phyloP scores from a whole-genome alignment of 2,329 filamentous ascomycete genomes.

The Aspergillus eucalypticola region DNA sequence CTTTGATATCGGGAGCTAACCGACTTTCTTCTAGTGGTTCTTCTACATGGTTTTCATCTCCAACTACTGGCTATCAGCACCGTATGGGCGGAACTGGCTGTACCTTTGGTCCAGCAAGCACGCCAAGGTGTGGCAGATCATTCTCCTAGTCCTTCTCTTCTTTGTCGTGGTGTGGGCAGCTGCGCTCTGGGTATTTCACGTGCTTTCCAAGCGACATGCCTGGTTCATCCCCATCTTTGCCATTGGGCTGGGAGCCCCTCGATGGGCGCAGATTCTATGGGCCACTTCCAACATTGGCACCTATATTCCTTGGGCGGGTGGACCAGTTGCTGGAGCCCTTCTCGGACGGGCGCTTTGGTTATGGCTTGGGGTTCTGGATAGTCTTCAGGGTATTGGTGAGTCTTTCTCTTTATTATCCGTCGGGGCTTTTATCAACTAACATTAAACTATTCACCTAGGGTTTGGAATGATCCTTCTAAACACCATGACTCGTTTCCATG shows the following conservation, averaged over 20 bases:
- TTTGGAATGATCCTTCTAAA: slow-evolving; percentile 68
- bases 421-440: background rate
- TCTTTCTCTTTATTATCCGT: background rate
- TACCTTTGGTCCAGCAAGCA: slow-evolving; percentile 60
- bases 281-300: slow-evolving; percentile 59
- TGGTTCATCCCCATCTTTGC: slow-evolving; percentile 69
- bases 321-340: slow-evolving; percentile 55
- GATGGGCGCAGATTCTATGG: slow-evolving; percentile 69
- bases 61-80: slow-evolving; percentile 66
- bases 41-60: slow-evolving; percentile 63
- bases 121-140: slow-evolving; percentile 57
- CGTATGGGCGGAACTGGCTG: slow-evolving; percentile 66
- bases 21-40: slow-evolving; percentile 53
- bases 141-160: slow-evolving; percentile 51
- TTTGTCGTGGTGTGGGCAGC: slow-evolving; percentile 58
- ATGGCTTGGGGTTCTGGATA: slow-evolving; percentile 66
- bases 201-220: slow-evolving; percentile 59
- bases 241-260: slow-evolving; percentile 62
- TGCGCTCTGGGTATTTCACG: slow-evolving; percentile 48
- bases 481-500: slow-evolving; percentile 61
- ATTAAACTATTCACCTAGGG: slow-evolving; percentile 36
- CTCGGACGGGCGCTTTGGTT: slow-evolving; percentile 61
- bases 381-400: slow-evolving; percentile 57
- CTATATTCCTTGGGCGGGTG: slow-evolving; percentile 63
- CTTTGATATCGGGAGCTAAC: slow-evolving; percentile 51